phyloP scores from a whole-genome alignment of 2,329 filamentous ascomycete genomes.

The Fusarium verticillioides region DNA sequence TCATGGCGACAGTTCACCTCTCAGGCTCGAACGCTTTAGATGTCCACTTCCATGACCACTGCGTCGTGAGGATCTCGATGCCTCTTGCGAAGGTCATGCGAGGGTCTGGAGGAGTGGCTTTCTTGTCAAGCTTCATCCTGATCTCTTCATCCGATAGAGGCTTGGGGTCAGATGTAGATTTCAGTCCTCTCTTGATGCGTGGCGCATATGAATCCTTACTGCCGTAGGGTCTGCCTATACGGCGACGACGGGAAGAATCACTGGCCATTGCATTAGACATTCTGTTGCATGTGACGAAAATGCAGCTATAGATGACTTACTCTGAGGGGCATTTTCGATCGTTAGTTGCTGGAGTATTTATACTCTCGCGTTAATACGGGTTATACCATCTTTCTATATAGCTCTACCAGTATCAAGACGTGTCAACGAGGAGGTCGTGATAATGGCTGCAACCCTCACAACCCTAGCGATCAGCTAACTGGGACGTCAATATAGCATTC shows the following conservation, averaged over 20 bases:
- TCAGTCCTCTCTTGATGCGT: not conserved
- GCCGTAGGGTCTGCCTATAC: not conserved
- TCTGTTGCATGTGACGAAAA: not conserved
- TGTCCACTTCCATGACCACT: not conserved
- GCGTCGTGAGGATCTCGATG: not conserved
- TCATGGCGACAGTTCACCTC: not conserved
- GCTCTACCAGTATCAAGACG: not conserved
- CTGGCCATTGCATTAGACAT: not conserved
- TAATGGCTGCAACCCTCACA: not conserved
- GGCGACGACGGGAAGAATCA: not conserved
- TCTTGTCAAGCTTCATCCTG: not conserved
- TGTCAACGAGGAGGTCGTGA: not conserved
- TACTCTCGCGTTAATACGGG: not conserved
- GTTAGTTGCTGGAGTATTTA: not conserved
- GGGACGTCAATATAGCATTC: not conserved
- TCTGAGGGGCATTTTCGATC: too few relatives aligned
- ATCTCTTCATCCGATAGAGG: not conserved
- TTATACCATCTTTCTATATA: not conserved
- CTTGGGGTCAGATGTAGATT: not conserved
- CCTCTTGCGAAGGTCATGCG: not conserved
- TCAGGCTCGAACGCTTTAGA: not conserved
- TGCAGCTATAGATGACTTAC: not conserved
- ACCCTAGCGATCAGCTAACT: not conserved
- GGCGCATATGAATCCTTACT: not conserved
- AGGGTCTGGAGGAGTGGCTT: not conserved